These are phyloP conservation scores for Sarcomyxa edulis DNA, from an alignment of 768 basidiomycete genomes.

Conservation along the genomic window DNA sequence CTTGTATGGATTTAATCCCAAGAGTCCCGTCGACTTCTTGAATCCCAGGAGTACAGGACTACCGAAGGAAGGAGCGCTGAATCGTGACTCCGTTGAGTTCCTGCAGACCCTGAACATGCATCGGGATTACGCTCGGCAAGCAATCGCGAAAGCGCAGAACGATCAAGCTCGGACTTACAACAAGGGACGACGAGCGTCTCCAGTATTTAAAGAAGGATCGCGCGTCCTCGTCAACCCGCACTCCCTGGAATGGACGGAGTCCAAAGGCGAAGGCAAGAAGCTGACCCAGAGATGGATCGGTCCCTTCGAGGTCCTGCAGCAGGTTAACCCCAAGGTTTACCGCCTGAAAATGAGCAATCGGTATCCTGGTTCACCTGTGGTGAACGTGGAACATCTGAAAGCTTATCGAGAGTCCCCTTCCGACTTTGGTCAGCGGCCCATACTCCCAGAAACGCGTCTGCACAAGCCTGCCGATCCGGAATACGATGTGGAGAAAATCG, in stretches of 20 bases:
- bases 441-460: slow-evolving; percentile 10
- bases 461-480: slow-evolving; percentile 9
- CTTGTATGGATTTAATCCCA: slow-evolving; percentile 16
- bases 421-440: slow-evolving; percentile 9
- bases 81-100: slow-evolving; percentile 8
- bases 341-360: no score
- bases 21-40: slow-evolving; percentile 2
- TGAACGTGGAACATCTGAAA: slow-evolving; percentile 15
- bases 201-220: neutral
- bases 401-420: slow-evolving; percentile 12
- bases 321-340: no score
- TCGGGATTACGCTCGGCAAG: slow-evolving; percentile 10
- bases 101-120: slow-evolving; percentile 4
- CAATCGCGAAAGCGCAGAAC: slow-evolving; percentile 14
- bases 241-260: slow-evolving; percentile 1
- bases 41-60: slow-evolving; percentile 2
- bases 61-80: slow-evolving; percentile 6
- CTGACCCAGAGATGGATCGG: no score
- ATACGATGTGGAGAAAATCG: slow-evolving; percentile 14
- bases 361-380: no score
- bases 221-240: slow-evolving; percentile 4
- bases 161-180: slow-evolving; percentile 16
- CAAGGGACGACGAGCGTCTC: slow-evolving; percentile 8
- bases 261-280: slow-evolving; percentile 2
- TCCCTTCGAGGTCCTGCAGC: slow-evolving; percentile 22